Evolutionary conservation across 257 asterid species (phyloP).

Genomic region (Jaltomata sinuosa): DNA sequence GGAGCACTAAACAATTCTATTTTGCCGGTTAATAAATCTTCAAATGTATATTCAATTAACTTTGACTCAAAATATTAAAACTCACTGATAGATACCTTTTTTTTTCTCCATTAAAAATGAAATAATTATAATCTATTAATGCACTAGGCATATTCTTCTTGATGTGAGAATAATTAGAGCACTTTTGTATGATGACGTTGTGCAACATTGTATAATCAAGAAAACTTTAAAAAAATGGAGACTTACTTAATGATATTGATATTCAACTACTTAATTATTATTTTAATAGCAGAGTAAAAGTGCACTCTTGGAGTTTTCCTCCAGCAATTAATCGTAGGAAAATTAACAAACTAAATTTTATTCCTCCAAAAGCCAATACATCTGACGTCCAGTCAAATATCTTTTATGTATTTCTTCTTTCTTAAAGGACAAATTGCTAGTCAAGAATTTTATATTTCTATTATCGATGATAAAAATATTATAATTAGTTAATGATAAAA

Average conservation of each 20-base stretch:
- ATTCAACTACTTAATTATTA: neutral
- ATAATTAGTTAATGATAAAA: neutral
- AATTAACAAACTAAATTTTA: neutral
- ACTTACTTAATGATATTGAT: neutral
- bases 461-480: neutral
- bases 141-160: neutral
- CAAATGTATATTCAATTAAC: neutral
- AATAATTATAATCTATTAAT: neutral
- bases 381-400: neutral
- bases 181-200: neutral
- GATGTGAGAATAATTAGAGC: neutral
- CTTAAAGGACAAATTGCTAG: neutral
- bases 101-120: neutral
- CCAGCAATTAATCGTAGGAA: neutral
- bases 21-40: neutral
- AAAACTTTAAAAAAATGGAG: neutral
- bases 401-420: neutral
- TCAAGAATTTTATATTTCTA: neutral
- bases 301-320: neutral
- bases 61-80: neutral
- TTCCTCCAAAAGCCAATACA: neutral
- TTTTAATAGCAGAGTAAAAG: neutral
- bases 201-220: neutral
- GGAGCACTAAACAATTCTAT: neutral
- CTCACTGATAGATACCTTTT: neutral